Evolutionary conservation across 805 yeast species (phyloP), one percentile per base, ranked within the genome.

Genomic region (Candida awuae): DNA sequence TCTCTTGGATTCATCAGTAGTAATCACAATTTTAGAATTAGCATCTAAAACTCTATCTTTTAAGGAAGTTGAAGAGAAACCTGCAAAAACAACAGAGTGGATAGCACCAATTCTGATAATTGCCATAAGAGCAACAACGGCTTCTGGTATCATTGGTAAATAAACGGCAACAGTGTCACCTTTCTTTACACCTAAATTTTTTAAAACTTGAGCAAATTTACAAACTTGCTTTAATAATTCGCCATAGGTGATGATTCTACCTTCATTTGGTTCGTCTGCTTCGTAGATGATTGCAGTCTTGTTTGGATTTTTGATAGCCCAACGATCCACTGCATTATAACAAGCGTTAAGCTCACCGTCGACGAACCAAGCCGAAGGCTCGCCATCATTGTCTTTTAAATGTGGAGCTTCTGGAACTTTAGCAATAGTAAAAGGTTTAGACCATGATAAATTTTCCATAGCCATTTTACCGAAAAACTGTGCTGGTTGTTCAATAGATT

Each of bases 111-210:
- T 66, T 62, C 94, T 71, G 30, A 75, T 73, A 54, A 83, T 80
- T 19, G 94, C 94, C 61, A 84, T 63, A 67, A 84, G 62, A 20
- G 92, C 75, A 41, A 80, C 66, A 37, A 84, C 63, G 29, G 92
- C 88, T 57, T 82, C 84, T 33, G 88, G 82, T 47, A 78, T 80
- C 92, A 83, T 84, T 52, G 94, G 94, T 66, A 84, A 67, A 59
- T 84, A 84, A 38, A 84, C 83, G 18, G 92, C 92, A 41, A 84
- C 90, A 14, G 87, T 80, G 56, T 84, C 94, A 51, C 92, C 92
- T 62, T 83, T 84, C 44, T 68, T 65, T 42, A 83, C 78, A 35
- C 88, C 88, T 68, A 78, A 65, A 43, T 66, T 62, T 48, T 69
- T 65, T 56, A 84, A 69, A 26, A 78, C 80, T 51, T 81, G 84